A percentile compares a stretch with the other conserved stretches of the same genome.
Conservation (phyloP, 2,329 filamentous ascomycete species). For the Hymenoscyphus repandus region DNA sequence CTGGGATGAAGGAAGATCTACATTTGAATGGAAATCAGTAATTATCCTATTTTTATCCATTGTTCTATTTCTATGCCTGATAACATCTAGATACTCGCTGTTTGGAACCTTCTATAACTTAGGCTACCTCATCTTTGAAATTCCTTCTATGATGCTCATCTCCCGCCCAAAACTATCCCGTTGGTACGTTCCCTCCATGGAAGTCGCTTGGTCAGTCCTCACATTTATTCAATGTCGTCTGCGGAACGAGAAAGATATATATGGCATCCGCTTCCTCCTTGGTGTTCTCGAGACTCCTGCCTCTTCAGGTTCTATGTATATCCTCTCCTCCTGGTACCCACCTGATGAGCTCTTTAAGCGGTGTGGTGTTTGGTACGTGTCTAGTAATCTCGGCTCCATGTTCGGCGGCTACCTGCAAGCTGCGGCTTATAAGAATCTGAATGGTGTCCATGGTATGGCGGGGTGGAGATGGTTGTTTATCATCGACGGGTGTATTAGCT, state of each 20-base stretch:
- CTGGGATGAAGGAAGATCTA: slow-evolving; percentile 44
- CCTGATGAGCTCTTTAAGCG: slow-evolving; percentile 35
- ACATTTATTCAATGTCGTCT: slow-evolving; percentile 23
- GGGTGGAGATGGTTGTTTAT: slow-evolving; percentile 44
- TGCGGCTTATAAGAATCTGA: slow-evolving; percentile 36
- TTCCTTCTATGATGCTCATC: too few species aligned
- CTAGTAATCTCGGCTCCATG: slow-evolving; percentile 47
- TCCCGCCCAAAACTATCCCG: too few species aligned
- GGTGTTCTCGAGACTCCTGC: slow-evolving; percentile 26
- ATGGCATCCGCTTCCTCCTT: slow-evolving; percentile 33
- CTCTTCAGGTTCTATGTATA: slow-evolving; percentile 46
- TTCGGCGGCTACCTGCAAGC: slow-evolving; percentile 41
- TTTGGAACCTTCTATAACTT: too few species aligned
- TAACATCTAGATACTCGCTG: slow-evolving; percentile 29
- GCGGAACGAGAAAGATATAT: slow-evolving; percentile 31
- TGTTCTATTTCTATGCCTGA: too few species aligned
- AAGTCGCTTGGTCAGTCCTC: slow-evolving; percentile 20
- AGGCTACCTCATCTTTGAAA: too few species aligned
- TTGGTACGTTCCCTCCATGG: slow-evolving; percentile 16
- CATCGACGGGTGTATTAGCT: slow-evolving; percentile 33
- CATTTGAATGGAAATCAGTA: slow-evolving; percentile 42
- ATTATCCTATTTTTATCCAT: too few species aligned
- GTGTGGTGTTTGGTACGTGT: slow-evolving; percentile 53
- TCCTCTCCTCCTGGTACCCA: slow-evolving; percentile 53
- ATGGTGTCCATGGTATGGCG: slow-evolving; percentile 31